These are phyloP conservation scores for Clathrospora elynae DNA, from an alignment of 2,329 filamentous ascomycete species.

Conservation along the genomic window DNA sequence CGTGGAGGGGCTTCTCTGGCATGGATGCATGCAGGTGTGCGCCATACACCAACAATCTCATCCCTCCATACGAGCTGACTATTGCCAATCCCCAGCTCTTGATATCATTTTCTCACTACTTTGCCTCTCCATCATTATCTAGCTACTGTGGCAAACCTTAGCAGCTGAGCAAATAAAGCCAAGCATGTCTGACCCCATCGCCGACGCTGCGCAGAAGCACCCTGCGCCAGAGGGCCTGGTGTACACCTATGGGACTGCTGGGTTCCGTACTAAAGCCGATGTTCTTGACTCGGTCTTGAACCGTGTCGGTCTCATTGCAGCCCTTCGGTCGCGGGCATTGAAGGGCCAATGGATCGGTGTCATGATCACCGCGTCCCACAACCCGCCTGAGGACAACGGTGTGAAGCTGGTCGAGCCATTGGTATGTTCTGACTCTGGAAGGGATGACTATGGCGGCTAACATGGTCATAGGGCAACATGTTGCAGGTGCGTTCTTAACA, in stretches of 20 bases:
- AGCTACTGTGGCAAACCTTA: background rate
- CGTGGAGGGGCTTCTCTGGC: constrained; percentile 9
- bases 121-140: background rate
- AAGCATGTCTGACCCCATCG: constrained; percentile 42
- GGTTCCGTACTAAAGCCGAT: constrained; percentile 74
- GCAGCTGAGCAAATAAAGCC: background rate
- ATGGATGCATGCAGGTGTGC: constrained; percentile 12
- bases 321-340: constrained; percentile 86
- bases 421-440: constrained; percentile 52
- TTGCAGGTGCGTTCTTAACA: constrained; percentile 57
- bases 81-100: background rate
- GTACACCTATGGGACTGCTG: constrained; percentile 51
- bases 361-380: constrained; percentile 71
- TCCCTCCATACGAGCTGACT: constrained; percentile 10
- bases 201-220: constrained; percentile 42
- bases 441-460: constrained; percentile 19
- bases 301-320: constrained; percentile 86
- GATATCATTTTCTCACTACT: constrained; percentile 17
- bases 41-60: background rate
- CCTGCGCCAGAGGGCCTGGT: constrained; percentile 45
- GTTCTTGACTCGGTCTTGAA: constrained; percentile 91
- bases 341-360: constrained; percentile 91
- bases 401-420: constrained; percentile 90
- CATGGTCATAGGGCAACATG: constrained; percentile 77
- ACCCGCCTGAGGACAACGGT: constrained; percentile 67